Evolutionary conservation across 1,139 yeast genomes (phyloP).

Genomic region (Ogataea hybrid): DNA sequence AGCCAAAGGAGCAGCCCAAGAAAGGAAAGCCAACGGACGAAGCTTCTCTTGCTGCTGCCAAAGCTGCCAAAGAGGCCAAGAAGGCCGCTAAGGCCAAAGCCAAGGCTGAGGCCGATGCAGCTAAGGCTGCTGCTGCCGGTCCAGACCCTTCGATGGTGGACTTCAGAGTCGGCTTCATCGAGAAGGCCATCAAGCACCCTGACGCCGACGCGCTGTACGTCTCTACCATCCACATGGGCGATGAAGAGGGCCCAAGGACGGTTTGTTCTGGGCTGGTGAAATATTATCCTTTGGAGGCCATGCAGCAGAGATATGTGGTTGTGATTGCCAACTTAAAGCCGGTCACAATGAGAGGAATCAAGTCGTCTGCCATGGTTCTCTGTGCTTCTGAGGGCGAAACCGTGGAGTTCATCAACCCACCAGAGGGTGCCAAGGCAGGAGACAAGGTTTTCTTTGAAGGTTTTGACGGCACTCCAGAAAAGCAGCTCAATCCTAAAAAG

Average conservation of each 20-base stretch:
- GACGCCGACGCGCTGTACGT: constrained; percentile 96
- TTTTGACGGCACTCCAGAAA: constrained; percentile 83
- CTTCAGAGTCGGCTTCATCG: constrained; percentile 93
- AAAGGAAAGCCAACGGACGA: constrained; percentile 37
- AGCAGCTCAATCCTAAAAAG: constrained; percentile 96
- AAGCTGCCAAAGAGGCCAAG: constrained; percentile 47
- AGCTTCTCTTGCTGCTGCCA: constrained; percentile 34
- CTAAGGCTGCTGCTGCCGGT: constrained; percentile 34
- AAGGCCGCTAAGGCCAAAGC: constrained; percentile 72
- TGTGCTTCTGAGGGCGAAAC: constrained; percentile 74
- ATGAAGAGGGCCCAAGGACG: constrained; percentile 94
- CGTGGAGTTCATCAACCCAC: constrained; percentile 95
- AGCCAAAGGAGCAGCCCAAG: constrained; percentile 33
- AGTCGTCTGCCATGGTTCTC: constrained; percentile 93
- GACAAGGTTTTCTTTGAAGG: constrained; percentile 95
- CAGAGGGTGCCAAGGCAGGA: constrained; percentile 92
- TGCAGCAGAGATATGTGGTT: constrained; percentile 80
- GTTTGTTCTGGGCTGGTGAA: constrained; percentile 94
- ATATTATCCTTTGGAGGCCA: constrained; percentile 71
- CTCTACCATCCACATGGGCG: constrained; percentile 96
- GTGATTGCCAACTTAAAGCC: constrained; percentile 89
- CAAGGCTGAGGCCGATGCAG: constrained; percentile 34
- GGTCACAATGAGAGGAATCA: constrained; percentile 91
- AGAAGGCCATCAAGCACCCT: constrained; percentile 95
- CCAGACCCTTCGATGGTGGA: constrained; percentile 85